Conservation (phyloP, 2,329 filamentous ascomycete species). For the Colletotrichum sp. region DNA sequence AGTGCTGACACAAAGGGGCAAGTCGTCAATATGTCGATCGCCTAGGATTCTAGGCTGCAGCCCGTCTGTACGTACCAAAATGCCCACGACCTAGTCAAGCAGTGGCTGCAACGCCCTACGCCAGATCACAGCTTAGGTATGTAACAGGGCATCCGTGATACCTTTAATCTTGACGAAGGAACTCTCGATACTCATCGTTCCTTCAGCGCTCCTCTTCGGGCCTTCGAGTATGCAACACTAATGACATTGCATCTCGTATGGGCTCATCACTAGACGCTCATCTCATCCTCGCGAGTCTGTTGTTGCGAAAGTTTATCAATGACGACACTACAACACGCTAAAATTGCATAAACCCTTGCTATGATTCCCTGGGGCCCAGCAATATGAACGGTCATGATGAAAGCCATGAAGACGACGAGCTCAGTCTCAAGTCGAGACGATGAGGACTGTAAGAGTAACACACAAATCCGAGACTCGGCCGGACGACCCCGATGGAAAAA, state of each 20-base stretch:
- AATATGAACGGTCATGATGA: background rate
- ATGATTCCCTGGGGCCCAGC: background rate
- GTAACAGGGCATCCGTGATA: background rate
- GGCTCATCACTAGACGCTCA: rapidly evolving
- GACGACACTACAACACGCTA: background rate
- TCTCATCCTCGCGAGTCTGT: background rate
- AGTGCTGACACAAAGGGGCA: background rate
- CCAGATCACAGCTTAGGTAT: background rate
- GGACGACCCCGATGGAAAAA: background rate
- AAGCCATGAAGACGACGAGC: background rate
- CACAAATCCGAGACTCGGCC: background rate
- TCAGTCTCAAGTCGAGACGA: background rate
- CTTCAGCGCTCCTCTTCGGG: background rate
- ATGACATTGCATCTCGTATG: background rate
- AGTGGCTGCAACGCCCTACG: background rate
- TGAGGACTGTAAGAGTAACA: background rate
- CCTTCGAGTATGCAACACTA: background rate
- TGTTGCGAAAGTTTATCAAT: background rate
- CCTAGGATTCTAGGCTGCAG: background rate
- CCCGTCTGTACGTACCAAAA: background rate
- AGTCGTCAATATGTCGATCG: background rate
- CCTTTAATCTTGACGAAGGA: background rate
- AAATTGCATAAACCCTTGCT: background rate
- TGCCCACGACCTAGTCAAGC: background rate
- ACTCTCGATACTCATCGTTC: background rate